Evolutionary conservation across 148 eudicot genomes (phyloP), one percentile per base, ranked within the genome.

Genomic region (Vaccinium myrtillus): DNA sequence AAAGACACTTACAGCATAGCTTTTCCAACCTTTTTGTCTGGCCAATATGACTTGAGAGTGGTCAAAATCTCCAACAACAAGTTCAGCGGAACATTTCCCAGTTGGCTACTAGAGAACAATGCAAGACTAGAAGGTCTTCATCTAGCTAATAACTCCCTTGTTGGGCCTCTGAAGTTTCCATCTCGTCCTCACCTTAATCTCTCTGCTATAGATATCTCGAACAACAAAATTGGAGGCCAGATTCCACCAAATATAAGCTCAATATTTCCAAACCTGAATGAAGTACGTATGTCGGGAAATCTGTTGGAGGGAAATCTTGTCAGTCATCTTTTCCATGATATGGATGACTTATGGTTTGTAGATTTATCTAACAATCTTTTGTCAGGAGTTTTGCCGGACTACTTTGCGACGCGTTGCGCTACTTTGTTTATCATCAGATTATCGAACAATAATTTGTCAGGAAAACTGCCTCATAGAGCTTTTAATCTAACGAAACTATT

Each of bases 21-120:
- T 8, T 19, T 8, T 1, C 78, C 78, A 8, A 18, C 15, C 15
- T 81, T 67, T 70, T 21, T 48, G 15, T 49, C 13, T 11, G 7
- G 2, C 58, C 75, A 67, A 67, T 56, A 21, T 18, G 15, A 48
- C n/a, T 49, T 67, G 46, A 81, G 74, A 81, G 15, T n/a, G 0
- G 43, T 65, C 13, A 46, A 63, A 11, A 27, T 81, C 55, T 81
- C 58, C 8, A 56, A 48, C 36, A 81, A 36, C 56, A 23, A 67
- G 14, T 25, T 81, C 3, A 8, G 3, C 0, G 58, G n/a, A 14
- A 13, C 8, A 1, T 65, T 81, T 9, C 83, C 83, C 0, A 12
- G 0, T 7, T 81, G 83, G 83, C 27, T 81, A 39, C 25, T 65
- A 2, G 56, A 48, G 11, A 81, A 81, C n/a, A 81, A 81, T 15